Conservation (phyloP, 2,329 filamentous ascomycete species). For the Penicillium thymicola region DNA sequence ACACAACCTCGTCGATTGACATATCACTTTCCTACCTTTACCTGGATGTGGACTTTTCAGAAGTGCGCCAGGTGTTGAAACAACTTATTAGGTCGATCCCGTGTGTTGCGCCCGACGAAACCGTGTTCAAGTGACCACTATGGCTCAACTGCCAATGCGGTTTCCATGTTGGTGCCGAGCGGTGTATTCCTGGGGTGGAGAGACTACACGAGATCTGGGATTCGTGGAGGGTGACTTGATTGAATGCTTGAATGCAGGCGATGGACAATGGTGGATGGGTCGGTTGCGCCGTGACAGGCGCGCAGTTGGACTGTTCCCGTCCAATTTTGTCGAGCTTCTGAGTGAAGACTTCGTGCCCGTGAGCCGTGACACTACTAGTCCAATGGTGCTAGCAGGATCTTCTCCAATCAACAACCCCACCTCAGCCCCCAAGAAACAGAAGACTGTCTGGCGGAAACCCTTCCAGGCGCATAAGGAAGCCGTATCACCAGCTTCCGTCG, state of each 20-base stretch:
- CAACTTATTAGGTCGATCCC: not conserved
- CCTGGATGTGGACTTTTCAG: not conserved
- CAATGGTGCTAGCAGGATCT: slow-evolving; percentile 54
- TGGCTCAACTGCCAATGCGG: slow-evolving; percentile 63
- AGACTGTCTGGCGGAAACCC: slow-evolving; percentile 60
- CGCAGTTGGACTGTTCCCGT: slow-evolving; percentile 89
- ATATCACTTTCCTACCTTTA: not conserved
- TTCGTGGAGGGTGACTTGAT: slow-evolving; percentile 98
- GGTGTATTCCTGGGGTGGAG: slow-evolving; percentile 90
- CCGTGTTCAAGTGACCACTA: slow-evolving; percentile 24
- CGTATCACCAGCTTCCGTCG: slow-evolving; percentile 38
- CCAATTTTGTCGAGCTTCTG: slow-evolving; percentile 93
- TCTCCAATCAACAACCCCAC: slow-evolving; percentile 43
- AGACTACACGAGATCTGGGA: slow-evolving; percentile 90
- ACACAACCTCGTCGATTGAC: not conserved
- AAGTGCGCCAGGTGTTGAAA: not conserved
- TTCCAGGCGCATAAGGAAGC: slow-evolving; percentile 60
- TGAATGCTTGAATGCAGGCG: slow-evolving; percentile 95
- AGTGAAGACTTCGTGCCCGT: slow-evolving; percentile 77
- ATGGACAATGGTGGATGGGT: slow-evolving; percentile 98
- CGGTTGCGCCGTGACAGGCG: slow-evolving; percentile 83
- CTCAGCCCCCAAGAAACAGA: slow-evolving; percentile 56
- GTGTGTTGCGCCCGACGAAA: slow-evolving; percentile 2
- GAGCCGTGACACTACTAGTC: slow-evolving; percentile 46
- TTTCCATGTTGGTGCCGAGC: slow-evolving; percentile 92